Evolutionary conservation across 2,329 filamentous ascomycete genomes (phyloP), one percentile per base, ranked within the genome.

Genomic region (Pseudomassariella vexata): DNA sequence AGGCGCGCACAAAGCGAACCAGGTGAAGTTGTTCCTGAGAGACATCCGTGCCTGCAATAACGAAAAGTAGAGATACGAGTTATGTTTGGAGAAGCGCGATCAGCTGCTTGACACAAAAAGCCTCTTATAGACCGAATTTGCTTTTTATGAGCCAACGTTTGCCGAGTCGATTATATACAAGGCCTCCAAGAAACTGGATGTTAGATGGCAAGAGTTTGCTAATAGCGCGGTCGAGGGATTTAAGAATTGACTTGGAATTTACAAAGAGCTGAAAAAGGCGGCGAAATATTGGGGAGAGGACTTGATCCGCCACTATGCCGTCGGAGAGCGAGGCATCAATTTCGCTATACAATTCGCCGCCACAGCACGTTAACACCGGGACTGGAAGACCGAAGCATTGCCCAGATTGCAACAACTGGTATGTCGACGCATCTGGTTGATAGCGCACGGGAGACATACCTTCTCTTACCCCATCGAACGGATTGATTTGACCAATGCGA

Each of bases 401-500:
- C 28, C 27, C 17, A 30, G 28, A 15, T 21, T 30, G 17, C 28
- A 30, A 15, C 28, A 30, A 21, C 19, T 30, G 16, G 28, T 30
- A 19, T 15, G 19, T 21, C 28, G 28, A 21, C 28, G 28, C 12
- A 22, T 30, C 15, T 10, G 23, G 28, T 20, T 30, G 20, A 21
- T 20, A 19, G 17, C 17, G 28, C 23, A 19, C 20, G 18, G 24
- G n/a, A 9, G 10, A 15, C 28, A 20, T 20, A 14, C 19, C 14
- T 30, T 20, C 28, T 14, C 19, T 19, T 21, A 20, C 19, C 20
- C 28, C 28, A 30, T 30, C 28, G 28, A 30, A 22, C 28, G 18
- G 28, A 30, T 19, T 20, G 28, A 30, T 30, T 19, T 30, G 11
- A 20, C 16, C 20, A 30, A 30, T 30, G 28, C 28, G 28, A 30